Evolutionary conservation across 1,284 basidiomycete genomes (phyloP), one percentile per base, ranked within the genome.

Genomic region (Rhizoctonia solani): DNA sequence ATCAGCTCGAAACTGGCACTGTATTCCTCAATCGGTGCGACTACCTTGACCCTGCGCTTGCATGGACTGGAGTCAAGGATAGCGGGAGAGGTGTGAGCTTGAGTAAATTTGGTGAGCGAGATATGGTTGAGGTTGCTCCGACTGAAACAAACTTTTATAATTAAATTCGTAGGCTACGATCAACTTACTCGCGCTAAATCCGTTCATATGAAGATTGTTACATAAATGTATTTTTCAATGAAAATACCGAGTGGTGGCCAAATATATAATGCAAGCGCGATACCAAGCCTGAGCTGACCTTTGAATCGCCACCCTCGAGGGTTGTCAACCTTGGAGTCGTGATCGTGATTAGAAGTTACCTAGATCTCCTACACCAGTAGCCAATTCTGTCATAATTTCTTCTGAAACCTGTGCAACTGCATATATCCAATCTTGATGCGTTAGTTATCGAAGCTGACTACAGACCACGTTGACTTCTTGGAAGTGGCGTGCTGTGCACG

Each of bases 31-130:
- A 98, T 79, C 82, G 92, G 53, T 93, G 91, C 71, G 95, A 97
- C 76, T 89, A 82, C 74, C 82, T 96, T 42, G 95, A 98, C 75
- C 95, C 95, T 1, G 93, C 93, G 1, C 80, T 98, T 1, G 86
- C 92, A 1, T 98, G 96, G 95, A 92, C 89, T 1, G 95, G 95
- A 1, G 89, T 93, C 67, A 98, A 98, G 81, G 82, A 97, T 75
- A 93, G 90, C 66, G 95, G 96, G 19, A 81, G 93, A 32, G 96
- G 96, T 1, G 81, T 98, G 70, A 94, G 91, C 73, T 79, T 98
- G 72, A 93, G 91, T 75, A 88, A 88, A 74, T 93, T 93, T 70
- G 93, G 93, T 92, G 70, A 69, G 87, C 81, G 19, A 32, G 66
- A 25, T n/a, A 34, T 65, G 29, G 25, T 39, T 21, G 30, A 56